Evolutionary conservation across 345 rosid genomes (phyloP).

Genomic region (Eucalyptus curtisii): DNA sequence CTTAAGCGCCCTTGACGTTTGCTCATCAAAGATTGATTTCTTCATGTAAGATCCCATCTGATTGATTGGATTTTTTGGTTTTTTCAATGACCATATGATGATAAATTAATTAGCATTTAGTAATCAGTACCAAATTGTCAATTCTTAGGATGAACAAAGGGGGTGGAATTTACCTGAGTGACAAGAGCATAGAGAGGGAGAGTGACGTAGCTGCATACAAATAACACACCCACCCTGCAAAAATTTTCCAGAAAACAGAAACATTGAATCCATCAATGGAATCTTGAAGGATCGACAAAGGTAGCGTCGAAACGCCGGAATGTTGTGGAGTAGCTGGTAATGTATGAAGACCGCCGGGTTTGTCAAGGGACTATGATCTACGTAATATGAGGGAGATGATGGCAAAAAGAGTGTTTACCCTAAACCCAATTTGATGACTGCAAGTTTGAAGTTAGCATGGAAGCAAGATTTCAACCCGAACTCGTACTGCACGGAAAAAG

Average conservation of each 20-base stretch:
- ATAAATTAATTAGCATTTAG: neutral
- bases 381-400: neutral
- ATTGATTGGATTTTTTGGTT: neutral
- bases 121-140: neutral
- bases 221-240: constrained; percentile 51
- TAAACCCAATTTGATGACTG: constrained; percentile 36
- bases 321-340: neutral
- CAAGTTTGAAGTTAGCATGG: constrained; percentile 45
- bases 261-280: neutral
- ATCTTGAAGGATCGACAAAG: neutral
- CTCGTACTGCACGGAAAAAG: constrained; percentile 39
- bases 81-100: neutral
- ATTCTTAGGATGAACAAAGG: neutral
- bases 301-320: neutral
- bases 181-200: constrained; percentile 89
- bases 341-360: neutral
- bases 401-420: constrained; percentile 36
- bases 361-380: neutral
- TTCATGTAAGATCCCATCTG: constrained; percentile 96
- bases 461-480: constrained; percentile 68
- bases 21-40: constrained; percentile 85
- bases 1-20: constrained; percentile 83
- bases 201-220: constrained; percentile 84
- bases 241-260: neutral
- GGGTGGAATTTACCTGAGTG: constrained; percentile 52